These are phyloP conservation scores for Pleurotus cornucopiae DNA, from an alignment of 768 basidiomycete species.

Conservation along the genomic window DNA sequence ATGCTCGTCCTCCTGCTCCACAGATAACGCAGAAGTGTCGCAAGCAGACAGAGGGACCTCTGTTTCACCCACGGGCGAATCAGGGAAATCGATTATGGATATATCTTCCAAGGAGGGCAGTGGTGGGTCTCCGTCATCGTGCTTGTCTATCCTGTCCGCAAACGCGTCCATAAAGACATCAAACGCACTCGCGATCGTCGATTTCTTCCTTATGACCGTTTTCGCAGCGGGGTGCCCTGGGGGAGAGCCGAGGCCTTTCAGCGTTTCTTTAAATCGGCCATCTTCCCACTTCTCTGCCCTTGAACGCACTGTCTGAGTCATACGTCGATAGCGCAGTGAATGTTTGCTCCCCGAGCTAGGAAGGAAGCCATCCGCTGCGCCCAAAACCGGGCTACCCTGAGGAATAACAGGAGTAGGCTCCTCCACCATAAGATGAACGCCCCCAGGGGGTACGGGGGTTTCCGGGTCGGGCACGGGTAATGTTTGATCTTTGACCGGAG, in stretches of 20 bases:
- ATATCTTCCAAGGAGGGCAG: not conserved
- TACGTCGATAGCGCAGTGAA: conserved; percentile 31
- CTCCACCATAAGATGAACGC: not conserved
- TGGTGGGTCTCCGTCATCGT: not conserved
- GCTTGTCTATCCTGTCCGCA: conserved; percentile 4
- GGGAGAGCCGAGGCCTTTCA: conserved; percentile 4
- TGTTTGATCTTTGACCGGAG: not conserved
- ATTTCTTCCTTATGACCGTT: not conserved
- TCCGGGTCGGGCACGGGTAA: not conserved
- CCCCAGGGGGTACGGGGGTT: not conserved
- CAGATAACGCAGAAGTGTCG: not conserved
- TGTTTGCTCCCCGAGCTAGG: conserved; percentile 12
- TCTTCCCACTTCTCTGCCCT: conserved; percentile 59
- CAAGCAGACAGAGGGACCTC: not conserved
- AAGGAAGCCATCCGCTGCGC: conserved; percentile 5
- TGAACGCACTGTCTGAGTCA: conserved; percentile 50
- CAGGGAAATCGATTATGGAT: not conserved
- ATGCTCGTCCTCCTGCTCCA: conserved; percentile 2
- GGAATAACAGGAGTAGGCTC: conserved; percentile 11
- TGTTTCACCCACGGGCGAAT: not conserved
- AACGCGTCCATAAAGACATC: conserved; percentile 42
- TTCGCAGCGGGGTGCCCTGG: not conserved
- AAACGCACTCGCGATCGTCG: conserved; percentile 33
- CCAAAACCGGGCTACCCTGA: conserved; percentile 14
- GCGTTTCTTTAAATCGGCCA: conserved; percentile 42